Percentiles rank a stretch among this genome's conserved stretches.
phyloP scores from a whole-genome alignment of 2,329 filamentous ascomycete genomes.

The Atkinsonella hypoxylon region DNA sequence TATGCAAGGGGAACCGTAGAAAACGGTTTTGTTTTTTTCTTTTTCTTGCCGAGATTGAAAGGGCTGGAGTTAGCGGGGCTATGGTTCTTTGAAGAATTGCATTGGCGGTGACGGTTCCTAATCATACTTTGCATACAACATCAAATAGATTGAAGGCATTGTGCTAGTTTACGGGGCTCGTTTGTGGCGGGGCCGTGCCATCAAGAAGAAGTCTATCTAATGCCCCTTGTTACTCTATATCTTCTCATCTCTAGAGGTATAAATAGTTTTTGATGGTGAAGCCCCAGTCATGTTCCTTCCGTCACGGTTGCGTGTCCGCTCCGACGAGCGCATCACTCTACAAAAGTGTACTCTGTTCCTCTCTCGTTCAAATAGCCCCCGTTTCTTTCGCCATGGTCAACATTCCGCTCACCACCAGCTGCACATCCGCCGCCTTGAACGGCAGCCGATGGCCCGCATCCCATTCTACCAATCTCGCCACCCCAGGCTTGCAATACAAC shows the following conservation, averaged over 20 bases:
- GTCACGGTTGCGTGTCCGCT: no score
- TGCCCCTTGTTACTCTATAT: background rate
- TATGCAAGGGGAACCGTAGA: background rate
- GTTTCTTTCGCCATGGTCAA: slow-evolving; percentile 13
- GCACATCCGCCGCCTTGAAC: slow-evolving; percentile 54
- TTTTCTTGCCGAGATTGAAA: background rate
- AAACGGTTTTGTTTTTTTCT: background rate
- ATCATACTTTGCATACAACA: background rate
- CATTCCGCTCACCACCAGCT: slow-evolving; percentile 19
- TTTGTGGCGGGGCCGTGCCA: no score
- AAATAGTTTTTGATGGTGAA: background rate
- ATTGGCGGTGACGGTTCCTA: background rate
- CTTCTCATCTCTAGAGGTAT: no score
- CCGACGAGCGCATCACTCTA: no score
- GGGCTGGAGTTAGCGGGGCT: slow-evolving; percentile 3
- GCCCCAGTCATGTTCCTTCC: background rate
- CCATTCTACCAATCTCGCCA: slow-evolving; percentile 54
- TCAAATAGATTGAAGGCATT: background rate
- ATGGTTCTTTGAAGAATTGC: slow-evolving; percentile 1
- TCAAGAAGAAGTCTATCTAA: no score
- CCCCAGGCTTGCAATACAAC: slow-evolving; percentile 46
- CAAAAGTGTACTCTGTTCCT: background rate
- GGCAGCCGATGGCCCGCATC: slow-evolving; percentile 60
- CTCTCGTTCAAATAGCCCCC: slow-evolving; percentile 2
- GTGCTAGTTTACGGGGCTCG: background rate